Conservation (phyloP, 768 basidiomycete genomes). For the Paxillus involutus region DNA sequence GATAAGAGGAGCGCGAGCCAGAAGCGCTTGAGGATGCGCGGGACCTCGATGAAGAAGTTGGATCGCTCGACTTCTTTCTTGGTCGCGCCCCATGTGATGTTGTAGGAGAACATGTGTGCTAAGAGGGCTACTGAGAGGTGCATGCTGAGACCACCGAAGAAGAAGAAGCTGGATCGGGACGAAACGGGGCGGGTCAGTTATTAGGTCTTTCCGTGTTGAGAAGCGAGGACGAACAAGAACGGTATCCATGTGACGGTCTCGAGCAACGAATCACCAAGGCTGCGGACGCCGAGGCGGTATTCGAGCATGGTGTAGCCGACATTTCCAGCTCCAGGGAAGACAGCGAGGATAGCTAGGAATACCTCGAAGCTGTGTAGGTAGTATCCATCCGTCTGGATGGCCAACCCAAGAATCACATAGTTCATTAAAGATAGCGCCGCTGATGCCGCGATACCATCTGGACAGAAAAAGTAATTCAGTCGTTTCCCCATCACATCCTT, state of each 20-base stretch:
- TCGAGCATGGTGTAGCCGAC: conserved; percentile 69
- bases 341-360: conserved; percentile 69
- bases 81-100: conserved; percentile 60
- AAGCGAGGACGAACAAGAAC: conserved; percentile 32
- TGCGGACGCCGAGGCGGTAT: conserved; percentile 58
- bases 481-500: background rate
- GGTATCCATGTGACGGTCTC: conserved; percentile 29
- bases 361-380: conserved; percentile 81
- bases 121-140: conserved; percentile 54
- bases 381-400: conserved; percentile 69
- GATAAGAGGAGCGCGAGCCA: conserved; percentile 62
- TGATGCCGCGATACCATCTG: conserved; percentile 62
- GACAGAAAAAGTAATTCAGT: background rate
- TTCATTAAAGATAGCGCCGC: conserved; percentile 65
- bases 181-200: too few relatives aligned
- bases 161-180: conserved; percentile 39
- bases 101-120: conserved; percentile 59
- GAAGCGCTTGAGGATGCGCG: conserved; percentile 79
- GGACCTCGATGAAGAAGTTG: conserved; percentile 90
- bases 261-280: conserved; percentile 12
- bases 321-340: conserved; percentile 74
- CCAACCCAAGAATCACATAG: conserved; percentile 72
- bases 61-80: conserved; percentile 85
- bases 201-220: too few relatives aligned
- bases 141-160: conserved; percentile 56